phyloP scores from a whole-genome alignment of 176 grass and related monocot genomes.

The Paspalum vaginatum region DNA sequence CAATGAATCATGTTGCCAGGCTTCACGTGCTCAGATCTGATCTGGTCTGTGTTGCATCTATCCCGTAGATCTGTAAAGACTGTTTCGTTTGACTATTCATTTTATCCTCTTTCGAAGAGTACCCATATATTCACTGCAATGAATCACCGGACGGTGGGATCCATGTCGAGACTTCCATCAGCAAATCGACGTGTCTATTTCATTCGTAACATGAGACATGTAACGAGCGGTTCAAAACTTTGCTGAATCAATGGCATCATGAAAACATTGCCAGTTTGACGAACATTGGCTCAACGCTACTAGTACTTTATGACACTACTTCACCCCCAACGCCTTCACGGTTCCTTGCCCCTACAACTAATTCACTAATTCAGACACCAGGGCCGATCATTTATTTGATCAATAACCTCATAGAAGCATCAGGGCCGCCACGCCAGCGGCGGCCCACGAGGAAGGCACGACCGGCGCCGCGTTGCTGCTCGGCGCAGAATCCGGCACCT shows the following conservation, averaged over 20 bases:
- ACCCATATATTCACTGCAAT: not conserved
- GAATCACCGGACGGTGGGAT: not conserved
- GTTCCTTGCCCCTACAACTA: too few species aligned
- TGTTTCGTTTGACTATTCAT: too few species aligned
- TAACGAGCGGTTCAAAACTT: not conserved
- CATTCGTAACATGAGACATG: not conserved
- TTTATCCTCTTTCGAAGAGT: not conserved
- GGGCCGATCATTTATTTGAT: not conserved
- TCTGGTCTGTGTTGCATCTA: not conserved
- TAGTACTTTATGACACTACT: not conserved
- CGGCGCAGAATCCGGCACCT: not conserved
- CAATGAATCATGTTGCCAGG: not conserved
- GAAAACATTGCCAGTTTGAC: not conserved
- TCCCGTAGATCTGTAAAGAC: not conserved
- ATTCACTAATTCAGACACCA: conserved; percentile 3
- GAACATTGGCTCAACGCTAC: not conserved
- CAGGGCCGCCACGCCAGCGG: not conserved
- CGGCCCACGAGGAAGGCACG: not conserved
- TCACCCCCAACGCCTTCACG: not conserved
- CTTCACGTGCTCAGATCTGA: too few species aligned
- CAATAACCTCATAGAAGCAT: not conserved
- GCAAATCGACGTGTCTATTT: not conserved
- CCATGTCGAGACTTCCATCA: too few species aligned
- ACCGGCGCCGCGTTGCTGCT: not conserved
- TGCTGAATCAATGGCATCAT: not conserved